Percentiles rank a stretch among this genome's conserved stretches.
Conservation (phyloP, 2,329 filamentous ascomycete species). For the Aureobasidium pullulans region DNA sequence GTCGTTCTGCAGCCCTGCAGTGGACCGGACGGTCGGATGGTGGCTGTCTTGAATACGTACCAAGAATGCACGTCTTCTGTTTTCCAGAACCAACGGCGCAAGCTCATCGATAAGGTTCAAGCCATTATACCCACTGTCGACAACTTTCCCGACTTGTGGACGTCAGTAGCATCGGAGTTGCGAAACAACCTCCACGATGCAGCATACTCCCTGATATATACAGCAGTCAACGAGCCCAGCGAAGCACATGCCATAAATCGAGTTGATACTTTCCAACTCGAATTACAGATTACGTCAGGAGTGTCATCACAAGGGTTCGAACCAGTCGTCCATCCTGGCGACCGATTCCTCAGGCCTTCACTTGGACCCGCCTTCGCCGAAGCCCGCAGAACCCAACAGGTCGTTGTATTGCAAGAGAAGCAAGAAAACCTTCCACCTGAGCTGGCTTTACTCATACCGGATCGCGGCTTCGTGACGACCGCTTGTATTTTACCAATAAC, state of each 20-base stretch:
- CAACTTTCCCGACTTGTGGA: constrained; percentile 15
- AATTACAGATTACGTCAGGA: constrained; percentile 17
- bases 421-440: constrained; percentile 9
- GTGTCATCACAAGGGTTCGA: background rate
- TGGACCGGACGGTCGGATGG: constrained; percentile 14
- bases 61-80: constrained; percentile 14
- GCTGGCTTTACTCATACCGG: constrained; percentile 9
- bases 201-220: constrained; percentile 16
- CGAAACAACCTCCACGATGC: constrained; percentile 10
- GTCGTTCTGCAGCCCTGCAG: constrained; percentile 23
- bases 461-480: constrained; percentile 11
- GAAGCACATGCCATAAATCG: background rate
- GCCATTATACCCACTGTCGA: constrained; percentile 3
- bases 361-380: constrained; percentile 10
- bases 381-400: constrained; percentile 10
- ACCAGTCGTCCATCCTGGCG: constrained; percentile 13
- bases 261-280: constrained; percentile 4
- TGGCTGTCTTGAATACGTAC: constrained; percentile 15
- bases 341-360: background rate
- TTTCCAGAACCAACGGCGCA: constrained; percentile 12
- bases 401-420: constrained; percentile 1
- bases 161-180: constrained; percentile 10
- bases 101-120: constrained; percentile 13
- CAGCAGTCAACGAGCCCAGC: constrained; percentile 11
- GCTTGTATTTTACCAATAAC: constrained; percentile 17